Evolutionary conservation across 495 filamentous ascomycete genomes (phyloP).

Genomic region (Xylaria castorea): DNA sequence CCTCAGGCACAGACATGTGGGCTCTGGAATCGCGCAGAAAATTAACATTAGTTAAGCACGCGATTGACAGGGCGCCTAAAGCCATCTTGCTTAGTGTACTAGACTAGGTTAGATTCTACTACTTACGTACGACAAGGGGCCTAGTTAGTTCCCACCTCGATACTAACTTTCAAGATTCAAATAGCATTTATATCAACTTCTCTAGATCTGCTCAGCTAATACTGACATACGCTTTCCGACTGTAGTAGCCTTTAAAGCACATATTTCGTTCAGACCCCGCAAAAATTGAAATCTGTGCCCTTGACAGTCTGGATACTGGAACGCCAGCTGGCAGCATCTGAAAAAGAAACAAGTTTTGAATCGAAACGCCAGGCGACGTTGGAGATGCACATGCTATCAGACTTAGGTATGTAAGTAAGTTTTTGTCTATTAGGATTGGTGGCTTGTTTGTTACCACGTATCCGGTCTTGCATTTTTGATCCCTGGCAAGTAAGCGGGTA

Average conservation of each 20-base stretch:
- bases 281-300: neutral
- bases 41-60: constrained; percentile 1
- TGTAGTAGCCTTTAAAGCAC: neutral
- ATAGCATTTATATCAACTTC: neutral
- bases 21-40: constrained; percentile 9
- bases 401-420: neutral
- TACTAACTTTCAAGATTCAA: neutral
- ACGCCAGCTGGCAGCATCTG: constrained; percentile 11
- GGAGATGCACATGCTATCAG: neutral
- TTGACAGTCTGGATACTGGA: neutral
- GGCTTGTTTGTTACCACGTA: neutral
- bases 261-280: neutral
- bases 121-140: too few species aligned
- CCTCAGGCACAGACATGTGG: neutral
- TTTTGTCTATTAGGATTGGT: neutral
- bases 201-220: neutral
- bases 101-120: neutral
- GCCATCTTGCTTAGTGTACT: neutral
- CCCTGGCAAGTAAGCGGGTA: neutral
- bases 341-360: too few species aligned
- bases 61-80: constrained; percentile 6
- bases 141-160: neutral
- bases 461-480: constrained; percentile 1
- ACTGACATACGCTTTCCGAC: neutral
- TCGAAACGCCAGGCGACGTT: neutral